Percentiles rank a stretch among this genome's conserved stretches.
phyloP scores from a whole-genome alignment of 768 basidiomycete species.

The Tephrocybe sp. region DNA sequence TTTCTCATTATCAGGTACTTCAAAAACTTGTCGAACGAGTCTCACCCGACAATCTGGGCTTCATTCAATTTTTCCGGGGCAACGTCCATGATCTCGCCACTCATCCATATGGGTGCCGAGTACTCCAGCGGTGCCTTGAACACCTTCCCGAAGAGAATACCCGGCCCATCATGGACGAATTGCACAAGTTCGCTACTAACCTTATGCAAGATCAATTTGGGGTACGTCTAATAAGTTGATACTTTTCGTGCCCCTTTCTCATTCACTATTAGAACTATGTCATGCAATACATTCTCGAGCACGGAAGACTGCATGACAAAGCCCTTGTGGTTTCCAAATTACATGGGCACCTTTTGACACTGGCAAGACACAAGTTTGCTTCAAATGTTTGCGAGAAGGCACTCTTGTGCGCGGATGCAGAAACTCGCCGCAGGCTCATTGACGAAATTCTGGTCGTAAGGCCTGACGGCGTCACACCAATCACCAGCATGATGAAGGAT shows the following conservation, averaged over 20 bases:
- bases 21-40: slow-evolving; percentile 89
- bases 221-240: slow-evolving; percentile 42
- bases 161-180: slow-evolving; percentile 76
- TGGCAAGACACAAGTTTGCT: slow-evolving; percentile 90
- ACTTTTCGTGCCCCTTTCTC: slow-evolving; percentile 14
- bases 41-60: slow-evolving; percentile 70
- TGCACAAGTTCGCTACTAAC: slow-evolving; percentile 66
- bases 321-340: slow-evolving; percentile 65
- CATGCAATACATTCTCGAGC: slow-evolving; percentile 88
- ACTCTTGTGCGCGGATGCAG: slow-evolving; percentile 60
- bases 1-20: slow-evolving; percentile 53
- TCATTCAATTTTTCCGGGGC: slow-evolving; percentile 74
- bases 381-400: slow-evolving; percentile 97
- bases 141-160: slow-evolving; percentile 71
- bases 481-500: slow-evolving; percentile 81
- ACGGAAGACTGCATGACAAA: slow-evolving; percentile 72
- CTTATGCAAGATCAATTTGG: slow-evolving; percentile 94
- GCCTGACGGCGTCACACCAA: slow-evolving; percentile 66
- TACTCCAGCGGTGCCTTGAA: slow-evolving; percentile 91
- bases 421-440: slow-evolving; percentile 68
- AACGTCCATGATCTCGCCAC: slow-evolving; percentile 80
- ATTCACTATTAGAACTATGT: slow-evolving; percentile 76
- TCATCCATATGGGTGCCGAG: slow-evolving; percentile 93
- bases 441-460: slow-evolving; percentile 76
- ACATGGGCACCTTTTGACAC: slow-evolving; percentile 72